Base-by-base conservation (phyloP, 1,284 basidiomycete genomes). In the Ceratobasidium sp. region DNA sequence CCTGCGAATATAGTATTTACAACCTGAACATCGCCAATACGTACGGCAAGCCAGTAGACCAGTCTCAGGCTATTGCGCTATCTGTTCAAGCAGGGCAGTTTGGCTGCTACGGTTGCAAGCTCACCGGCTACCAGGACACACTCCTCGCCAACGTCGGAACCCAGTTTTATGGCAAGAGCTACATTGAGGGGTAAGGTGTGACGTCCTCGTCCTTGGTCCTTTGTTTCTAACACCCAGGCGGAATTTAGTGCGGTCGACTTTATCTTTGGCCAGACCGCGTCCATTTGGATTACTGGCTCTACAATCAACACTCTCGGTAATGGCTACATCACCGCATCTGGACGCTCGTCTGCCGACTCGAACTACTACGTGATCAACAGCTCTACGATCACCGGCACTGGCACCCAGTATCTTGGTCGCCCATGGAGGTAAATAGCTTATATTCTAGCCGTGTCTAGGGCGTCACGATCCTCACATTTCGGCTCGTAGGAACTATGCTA, bases 1-100 rank as follows among this genome's bases (percentile, higher is more conserved):
- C 8, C 7, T 27, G 1, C 11, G 34, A 16, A 51, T 46, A 61
- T 29, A 66, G 68, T 24, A 54, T 76, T 22, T 78, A 77, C 76
- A 78, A 78, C 64, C 41, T 78, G 27, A 77, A 78, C 59, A 77
- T 78, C 37, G 74, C 74, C 49, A 77, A 77, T 34, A 77, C 77
- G 0, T 77, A 75, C 56, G 77, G 77, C 16, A 75, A 76, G 27
- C 74, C 74, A 31, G 62, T 73, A 13, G 27, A 46, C 13, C 76
- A 76, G 63, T 71, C 77, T 6, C 77, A 77, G 58, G 77, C 77
- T 0, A 78, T 78, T 62, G 77, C 77, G 39, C 69, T 78, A 6
- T 74, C 74, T 37, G 77, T 78, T 22, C 66, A 76, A 41, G 73
- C 74, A 24, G 62, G 58, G 5, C 68, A 65, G 22, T 77, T 77